Evolutionary conservation across 306 rosid species (phyloP).

Genomic region (Myrica gale): DNA sequence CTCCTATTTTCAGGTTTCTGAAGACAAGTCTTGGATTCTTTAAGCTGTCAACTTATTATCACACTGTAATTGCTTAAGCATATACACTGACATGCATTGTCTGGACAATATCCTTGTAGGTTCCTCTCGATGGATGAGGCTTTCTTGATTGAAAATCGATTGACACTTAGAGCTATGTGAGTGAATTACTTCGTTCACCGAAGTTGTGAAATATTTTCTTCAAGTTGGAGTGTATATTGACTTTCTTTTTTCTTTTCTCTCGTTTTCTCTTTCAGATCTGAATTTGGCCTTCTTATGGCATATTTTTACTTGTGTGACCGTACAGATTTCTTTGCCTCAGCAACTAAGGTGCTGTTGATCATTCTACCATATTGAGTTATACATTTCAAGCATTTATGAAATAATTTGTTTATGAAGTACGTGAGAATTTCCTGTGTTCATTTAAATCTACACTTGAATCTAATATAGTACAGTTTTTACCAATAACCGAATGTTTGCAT

Average conservation of each 20-base stretch:
- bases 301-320: conserved; percentile 87
- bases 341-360: conserved; percentile 57
- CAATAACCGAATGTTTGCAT: not conserved
- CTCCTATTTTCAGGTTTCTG: conserved; percentile 61
- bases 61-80: conserved; percentile 27
- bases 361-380: conserved; percentile 17
- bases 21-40: conserved; percentile 7
- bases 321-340: conserved; percentile 70
- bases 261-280: conserved; percentile 53
- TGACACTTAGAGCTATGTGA: conserved; percentile 91
- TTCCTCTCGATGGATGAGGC: conserved; percentile 72
- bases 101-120: conserved; percentile 39
- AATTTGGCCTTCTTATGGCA: conserved; percentile 69
- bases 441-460: not conserved
- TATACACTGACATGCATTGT: conserved; percentile 7
- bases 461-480: not conserved
- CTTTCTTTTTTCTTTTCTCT: conserved; percentile 17
- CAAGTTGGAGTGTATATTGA: conserved; percentile 21
- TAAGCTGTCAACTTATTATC: conserved; percentile 22
- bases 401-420: conserved; percentile 7
- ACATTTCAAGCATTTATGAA: conserved; percentile 5
- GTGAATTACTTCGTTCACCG: conserved; percentile 35
- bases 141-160: conserved; percentile 81
- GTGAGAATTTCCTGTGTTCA: not conserved
- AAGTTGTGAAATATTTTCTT: conserved; percentile 9